Evolutionary conservation across 768 basidiomycete genomes (phyloP), one percentile per base, ranked within the genome.

Genomic region (Sistotremastrum suecicum): DNA sequence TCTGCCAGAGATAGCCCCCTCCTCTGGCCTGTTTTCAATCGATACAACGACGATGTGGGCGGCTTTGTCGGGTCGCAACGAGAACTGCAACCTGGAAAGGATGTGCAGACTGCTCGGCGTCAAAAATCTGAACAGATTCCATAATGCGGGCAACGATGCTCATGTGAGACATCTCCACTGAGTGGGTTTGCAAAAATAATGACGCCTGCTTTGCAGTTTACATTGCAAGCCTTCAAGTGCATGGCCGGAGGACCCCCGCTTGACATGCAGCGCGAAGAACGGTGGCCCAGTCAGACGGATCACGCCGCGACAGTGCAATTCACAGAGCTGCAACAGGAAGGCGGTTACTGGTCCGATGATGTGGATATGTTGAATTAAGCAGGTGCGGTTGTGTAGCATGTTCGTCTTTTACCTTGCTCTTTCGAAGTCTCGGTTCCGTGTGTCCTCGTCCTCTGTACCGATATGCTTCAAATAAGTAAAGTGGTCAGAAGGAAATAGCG

Each of bases 121-220:
- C n/a, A n/a, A 71, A 76, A 42, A 67, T 88, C 42, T 51, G 62
- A 0, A 72, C 74, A 1, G 51, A 67, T 34, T 83, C 47, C 89
- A 89, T 67, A 92, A 91, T 55, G 86, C 84, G 1, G 87, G 86
- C 0, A 90, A 89, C 55, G 85, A 90, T 58, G 86, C 87, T 1
- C 71, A 81, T 58, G 87, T 88, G 53, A 37, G 78, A 59, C 63
- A 4, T n/a, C n/a, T n/a, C 7, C 11, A 5, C 8, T 32, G 30
- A 3, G 20, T n/a, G n/a, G n/a, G n/a, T n/a, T n/a, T n/a, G n/a
- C n/a, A n/a, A n/a, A n/a, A n/a, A n/a, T n/a, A n/a, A n/a, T n/a
- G n/a, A n/a, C n/a, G n/a, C 34, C 11, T 1, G 5, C 29, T 40
- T 3, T 41, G 36, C 51, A 90, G 87, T 84, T 76, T 53, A 87